phyloP scores from a whole-genome alignment of 352 stramenopile genomes.

The Thalassiosira livingstoniorum region DNA sequence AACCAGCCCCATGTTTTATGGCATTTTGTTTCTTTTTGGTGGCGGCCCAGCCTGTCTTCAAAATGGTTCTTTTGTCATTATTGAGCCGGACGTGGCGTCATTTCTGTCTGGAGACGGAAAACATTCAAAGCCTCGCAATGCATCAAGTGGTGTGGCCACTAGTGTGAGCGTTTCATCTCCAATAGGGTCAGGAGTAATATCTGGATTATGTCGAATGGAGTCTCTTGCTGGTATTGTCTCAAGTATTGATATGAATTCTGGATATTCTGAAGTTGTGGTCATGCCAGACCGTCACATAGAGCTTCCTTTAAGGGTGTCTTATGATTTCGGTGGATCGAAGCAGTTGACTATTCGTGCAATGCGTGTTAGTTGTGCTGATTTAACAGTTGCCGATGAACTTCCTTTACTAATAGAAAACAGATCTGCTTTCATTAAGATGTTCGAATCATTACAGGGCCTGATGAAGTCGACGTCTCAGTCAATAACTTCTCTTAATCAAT shows the following conservation, averaged over 20 bases:
- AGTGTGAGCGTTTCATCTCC: conserved; percentile 64
- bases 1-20: conserved; percentile 47
- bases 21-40: conserved; percentile 76
- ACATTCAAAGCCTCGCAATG: conserved; percentile 42
- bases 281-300: conserved; percentile 14
- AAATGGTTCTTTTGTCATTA: conserved; percentile 73
- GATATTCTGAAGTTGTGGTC: conserved; percentile 82
- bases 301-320: not conserved
- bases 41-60: conserved; percentile 61
- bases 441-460: conserved; percentile 36
- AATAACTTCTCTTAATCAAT: too few relatives aligned
- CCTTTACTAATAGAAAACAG: conserved; percentile 48
- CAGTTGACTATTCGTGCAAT: conserved; percentile 64
- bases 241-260: conserved; percentile 76
- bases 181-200: conserved; percentile 77
- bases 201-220: conserved; percentile 72
- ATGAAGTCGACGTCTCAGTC: conserved; percentile 26
- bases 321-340: conserved; percentile 8
- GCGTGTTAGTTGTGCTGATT: conserved; percentile 49
- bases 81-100: conserved; percentile 70
- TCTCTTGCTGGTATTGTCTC: conserved; percentile 78
- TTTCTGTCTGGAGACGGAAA: conserved; percentile 41
- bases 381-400: conserved; percentile 59
- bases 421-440: conserved; percentile 34
- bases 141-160: conserved; percentile 17